Percentiles rank a stretch among this genome's conserved stretches.
Evolutionary conservation across 495 filamentous ascomycete genomes (phyloP).

Genomic region (Zalerion maritima): DNA sequence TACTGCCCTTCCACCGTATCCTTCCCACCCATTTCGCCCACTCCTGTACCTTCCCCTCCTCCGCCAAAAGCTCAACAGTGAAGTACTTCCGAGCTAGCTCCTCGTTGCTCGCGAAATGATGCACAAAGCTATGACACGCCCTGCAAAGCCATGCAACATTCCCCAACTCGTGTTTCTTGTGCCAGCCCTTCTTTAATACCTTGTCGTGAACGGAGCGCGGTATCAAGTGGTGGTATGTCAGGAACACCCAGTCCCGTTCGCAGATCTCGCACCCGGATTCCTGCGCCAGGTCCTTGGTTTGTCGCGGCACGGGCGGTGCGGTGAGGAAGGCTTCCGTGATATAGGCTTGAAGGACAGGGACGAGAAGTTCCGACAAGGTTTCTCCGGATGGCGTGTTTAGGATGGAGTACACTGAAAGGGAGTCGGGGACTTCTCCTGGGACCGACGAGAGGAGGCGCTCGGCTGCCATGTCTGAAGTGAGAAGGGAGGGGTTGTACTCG

Average conservation of each 20-base stretch:
- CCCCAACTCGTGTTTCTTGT: slow-evolving; percentile 56
- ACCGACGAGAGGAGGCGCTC: slow-evolving; percentile 24
- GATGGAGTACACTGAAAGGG: slow-evolving; percentile 47
- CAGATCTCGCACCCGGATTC: slow-evolving; percentile 63
- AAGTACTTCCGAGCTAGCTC: slow-evolving; percentile 61
- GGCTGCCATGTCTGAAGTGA: slow-evolving; percentile 13
- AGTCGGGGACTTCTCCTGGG: slow-evolving; percentile 43
- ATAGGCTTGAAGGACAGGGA: slow-evolving; percentile 45
- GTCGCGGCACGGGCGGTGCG: slow-evolving; percentile 44
- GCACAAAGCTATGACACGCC: slow-evolving; percentile 77
- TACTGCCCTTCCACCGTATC: slow-evolving; percentile 49
- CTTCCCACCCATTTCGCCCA: slow-evolving; percentile 56
- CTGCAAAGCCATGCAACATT: slow-evolving; percentile 83
- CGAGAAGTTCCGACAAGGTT: slow-evolving; percentile 39
- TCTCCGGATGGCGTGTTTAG: slow-evolving; percentile 26
- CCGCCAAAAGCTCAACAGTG: slow-evolving; percentile 53
- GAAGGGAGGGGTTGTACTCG: slow-evolving; percentile 33
- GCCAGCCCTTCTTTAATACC: slow-evolving; percentile 68
- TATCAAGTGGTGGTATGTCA: slow-evolving; percentile 78
- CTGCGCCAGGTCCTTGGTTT: slow-evolving; percentile 28
- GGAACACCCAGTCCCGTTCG: slow-evolving; percentile 57
- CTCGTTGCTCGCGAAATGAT: slow-evolving; percentile 62
- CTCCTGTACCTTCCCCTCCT: slow-evolving; percentile 54
- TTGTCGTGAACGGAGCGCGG: slow-evolving; percentile 65
- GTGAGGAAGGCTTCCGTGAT: slow-evolving; percentile 34